A percentile compares a stretch with the other conserved stretches of the same genome.
These are phyloP conservation scores for Malania oleifera DNA, from an alignment of 164 flowering plant species.

Conservation along the genomic window DNA sequence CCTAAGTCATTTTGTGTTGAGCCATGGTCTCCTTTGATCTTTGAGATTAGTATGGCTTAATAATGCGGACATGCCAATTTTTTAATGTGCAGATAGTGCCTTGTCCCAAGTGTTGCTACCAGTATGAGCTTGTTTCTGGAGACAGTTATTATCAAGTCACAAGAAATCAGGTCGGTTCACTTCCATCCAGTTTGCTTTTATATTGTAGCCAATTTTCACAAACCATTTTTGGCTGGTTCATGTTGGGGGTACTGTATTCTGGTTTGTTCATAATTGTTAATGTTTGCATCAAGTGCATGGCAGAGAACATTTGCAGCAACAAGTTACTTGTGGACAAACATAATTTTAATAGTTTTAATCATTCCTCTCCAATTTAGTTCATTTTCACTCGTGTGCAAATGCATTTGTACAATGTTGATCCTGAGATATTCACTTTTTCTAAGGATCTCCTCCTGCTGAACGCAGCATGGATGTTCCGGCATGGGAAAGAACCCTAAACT, in stretches of 20 bases:
- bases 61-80: neutral
- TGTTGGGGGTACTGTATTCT: neutral
- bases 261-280: too few species aligned
- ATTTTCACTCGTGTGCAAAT: slow-evolving; percentile 13
- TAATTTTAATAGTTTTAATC: too few species aligned
- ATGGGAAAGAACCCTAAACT: slow-evolving; percentile 79
- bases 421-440: slow-evolving; percentile 79
- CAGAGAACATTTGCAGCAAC: too few species aligned
- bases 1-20: too few species aligned
- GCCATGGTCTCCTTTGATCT: too few species aligned
- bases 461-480: slow-evolving; percentile 99
- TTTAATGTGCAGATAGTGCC: slow-evolving; percentile 68
- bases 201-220: neutral
- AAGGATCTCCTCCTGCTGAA: slow-evolving; percentile 99
- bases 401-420: slow-evolving; percentile 62
- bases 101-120: slow-evolving; percentile 88
- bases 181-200: slow-evolving; percentile 5
- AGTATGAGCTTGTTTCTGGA: slow-evolving; percentile 95
- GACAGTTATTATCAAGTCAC: slow-evolving; percentile 63
- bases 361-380: neutral
- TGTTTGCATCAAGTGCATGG: neutral
- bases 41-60: neutral
- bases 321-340: too few species aligned
- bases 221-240: neutral
- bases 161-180: slow-evolving; percentile 79